Evolutionary conservation across 805 yeast genomes (phyloP).

Genomic region (Clavispora vitiphila): DNA sequence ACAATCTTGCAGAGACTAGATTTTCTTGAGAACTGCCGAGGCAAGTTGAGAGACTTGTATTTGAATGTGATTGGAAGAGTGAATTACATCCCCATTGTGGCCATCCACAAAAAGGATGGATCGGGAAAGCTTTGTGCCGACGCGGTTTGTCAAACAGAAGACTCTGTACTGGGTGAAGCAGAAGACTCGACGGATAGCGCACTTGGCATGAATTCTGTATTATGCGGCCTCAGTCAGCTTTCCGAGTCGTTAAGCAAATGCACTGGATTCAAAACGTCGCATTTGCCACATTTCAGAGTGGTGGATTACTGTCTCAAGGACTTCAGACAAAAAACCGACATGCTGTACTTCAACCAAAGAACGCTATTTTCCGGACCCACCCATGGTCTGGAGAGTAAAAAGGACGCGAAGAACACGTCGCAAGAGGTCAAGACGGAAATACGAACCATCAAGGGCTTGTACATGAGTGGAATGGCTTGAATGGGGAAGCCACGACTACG

Average conservation of each 20-base stretch:
- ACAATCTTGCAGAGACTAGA: slow-evolving; percentile 28
- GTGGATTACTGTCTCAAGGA: slow-evolving; percentile 27
- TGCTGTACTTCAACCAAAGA: slow-evolving; percentile 27
- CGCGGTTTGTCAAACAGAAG: slow-evolving; percentile 34
- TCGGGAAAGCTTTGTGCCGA: slow-evolving; percentile 32
- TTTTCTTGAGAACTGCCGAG: slow-evolving; percentile 28
- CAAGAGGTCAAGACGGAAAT: slow-evolving; percentile 33
- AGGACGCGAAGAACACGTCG: slow-evolving; percentile 24
- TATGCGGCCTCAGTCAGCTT: slow-evolving; percentile 20
- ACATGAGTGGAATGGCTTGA: slow-evolving; percentile 36
- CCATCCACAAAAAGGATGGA: slow-evolving; percentile 23
- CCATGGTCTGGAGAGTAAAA: too few species aligned
- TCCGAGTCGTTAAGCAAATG: slow-evolving; percentile 20
- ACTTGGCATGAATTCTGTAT: slow-evolving; percentile 21
- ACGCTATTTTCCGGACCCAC: slow-evolving; percentile 24
- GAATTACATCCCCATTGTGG: slow-evolving; percentile 35
- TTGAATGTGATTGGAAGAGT: slow-evolving; percentile 30
- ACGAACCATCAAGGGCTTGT: slow-evolving; percentile 40
- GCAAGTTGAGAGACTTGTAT: slow-evolving; percentile 31
- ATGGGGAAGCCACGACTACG: too few species aligned
- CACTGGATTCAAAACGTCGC: slow-evolving; percentile 22
- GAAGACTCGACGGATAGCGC: slow-evolving; percentile 13
- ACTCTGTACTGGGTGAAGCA: slow-evolving; percentile 16
- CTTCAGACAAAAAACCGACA: slow-evolving; percentile 32
- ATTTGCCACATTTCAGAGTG: slow-evolving; percentile 29